Evolutionary conservation across 371 early-diverging fungal genomes (phyloP).

Genomic region (Apophysomyces ossiformis): DNA sequence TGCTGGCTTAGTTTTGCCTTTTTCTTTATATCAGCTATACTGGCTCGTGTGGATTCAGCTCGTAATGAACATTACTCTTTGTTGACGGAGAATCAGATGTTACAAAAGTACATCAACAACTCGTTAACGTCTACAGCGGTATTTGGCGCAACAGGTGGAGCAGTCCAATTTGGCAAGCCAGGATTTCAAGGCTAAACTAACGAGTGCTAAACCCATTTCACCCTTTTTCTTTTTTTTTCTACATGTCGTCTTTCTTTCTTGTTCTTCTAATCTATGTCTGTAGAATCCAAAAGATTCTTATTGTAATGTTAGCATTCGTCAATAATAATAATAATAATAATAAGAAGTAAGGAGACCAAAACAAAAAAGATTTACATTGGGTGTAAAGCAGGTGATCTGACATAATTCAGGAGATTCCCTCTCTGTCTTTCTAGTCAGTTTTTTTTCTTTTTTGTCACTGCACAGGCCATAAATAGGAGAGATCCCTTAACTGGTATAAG

Average conservation of each 20-base stretch:
- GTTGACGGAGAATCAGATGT: slow-evolving; percentile 52
- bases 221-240: too few relatives aligned
- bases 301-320: slow-evolving; percentile 11
- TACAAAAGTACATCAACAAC: slow-evolving; percentile 60
- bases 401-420: not conserved
- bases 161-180: slow-evolving; percentile 17
- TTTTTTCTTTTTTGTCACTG: not conserved
- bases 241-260: too few relatives aligned
- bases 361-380: not conserved
- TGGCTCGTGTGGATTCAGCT: slow-evolving; percentile 50
- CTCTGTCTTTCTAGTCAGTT: not conserved
- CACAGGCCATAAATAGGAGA: slow-evolving; percentile 12
- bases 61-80: slow-evolving; percentile 54
- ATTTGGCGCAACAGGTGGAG: slow-evolving; percentile 60
- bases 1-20: not conserved
- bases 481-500: not conserved
- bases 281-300: not conserved
- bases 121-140: slow-evolving; percentile 60
- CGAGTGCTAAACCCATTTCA: too few relatives aligned
- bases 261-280: too few relatives aligned
- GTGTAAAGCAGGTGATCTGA: not conserved
- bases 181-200: not conserved
- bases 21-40: slow-evolving; percentile 31
- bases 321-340: slow-evolving; percentile 6
- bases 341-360: not conserved